phyloP scores from a whole-genome alignment of 176 grass and related monocot species.

The Aegilops tauschii region DNA sequence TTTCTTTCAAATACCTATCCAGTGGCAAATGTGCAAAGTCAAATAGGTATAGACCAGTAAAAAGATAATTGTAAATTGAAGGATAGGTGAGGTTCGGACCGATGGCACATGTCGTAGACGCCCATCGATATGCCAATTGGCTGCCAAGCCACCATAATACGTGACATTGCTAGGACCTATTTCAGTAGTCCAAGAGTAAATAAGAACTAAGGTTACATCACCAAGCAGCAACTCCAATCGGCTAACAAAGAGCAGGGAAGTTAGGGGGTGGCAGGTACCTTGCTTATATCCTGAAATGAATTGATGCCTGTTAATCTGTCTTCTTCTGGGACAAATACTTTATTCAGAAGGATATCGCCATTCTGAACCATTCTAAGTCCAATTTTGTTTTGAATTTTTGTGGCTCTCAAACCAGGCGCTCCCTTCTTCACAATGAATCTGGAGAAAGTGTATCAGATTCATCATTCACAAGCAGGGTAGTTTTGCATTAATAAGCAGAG shows the following conservation, averaged over 20 bases:
- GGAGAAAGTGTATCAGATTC: constrained; percentile 14
- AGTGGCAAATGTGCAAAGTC: not conserved
- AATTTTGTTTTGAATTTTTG: constrained; percentile 97
- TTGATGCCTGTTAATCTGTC: constrained; percentile 69
- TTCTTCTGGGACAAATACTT: constrained; percentile 92
- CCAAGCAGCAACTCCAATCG: not conserved
- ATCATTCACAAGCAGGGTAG: not conserved
- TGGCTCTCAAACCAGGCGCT: constrained; percentile 60
- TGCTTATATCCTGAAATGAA: constrained; percentile 85
- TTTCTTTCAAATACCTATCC: constrained; percentile 89
- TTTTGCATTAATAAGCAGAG: not conserved
- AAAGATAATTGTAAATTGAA: not conserved
- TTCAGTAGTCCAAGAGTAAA: constrained; percentile 15
- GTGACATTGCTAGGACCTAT: constrained; percentile 80
- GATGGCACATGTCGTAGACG: constrained; percentile 84
- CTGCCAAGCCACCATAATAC: constrained; percentile 88
- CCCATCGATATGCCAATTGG: constrained; percentile 94
- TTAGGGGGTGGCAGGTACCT: constrained; percentile 38
- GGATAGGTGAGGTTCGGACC: constrained; percentile 35
- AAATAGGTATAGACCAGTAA: not conserved
- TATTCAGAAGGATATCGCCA: constrained; percentile 78
- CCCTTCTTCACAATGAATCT: constrained; percentile 96
- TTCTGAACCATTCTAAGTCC: constrained; percentile 93
- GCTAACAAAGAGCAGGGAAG: not conserved
- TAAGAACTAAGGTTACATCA: not conserved